Conservation (phyloP, 2,329 filamentous ascomycete species). For the Sporothrix euskadiensis region DNA sequence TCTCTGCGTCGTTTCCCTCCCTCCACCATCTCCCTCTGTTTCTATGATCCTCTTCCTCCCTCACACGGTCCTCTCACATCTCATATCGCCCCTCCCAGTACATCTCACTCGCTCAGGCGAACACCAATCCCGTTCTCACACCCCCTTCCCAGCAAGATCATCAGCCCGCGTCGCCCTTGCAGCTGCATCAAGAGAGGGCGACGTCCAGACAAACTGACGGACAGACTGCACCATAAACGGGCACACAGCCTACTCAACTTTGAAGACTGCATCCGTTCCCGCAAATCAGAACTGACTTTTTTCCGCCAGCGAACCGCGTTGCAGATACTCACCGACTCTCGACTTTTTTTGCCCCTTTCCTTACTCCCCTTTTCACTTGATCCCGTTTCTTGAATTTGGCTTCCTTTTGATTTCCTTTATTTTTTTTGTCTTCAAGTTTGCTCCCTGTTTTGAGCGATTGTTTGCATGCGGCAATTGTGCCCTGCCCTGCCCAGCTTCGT, state of each 20-base stretch:
- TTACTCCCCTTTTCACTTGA: neutral
- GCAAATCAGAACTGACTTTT: constrained; percentile 23
- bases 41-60: neutral
- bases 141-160: constrained; percentile 26
- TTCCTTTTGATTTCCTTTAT: neutral
- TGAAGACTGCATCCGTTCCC: neutral
- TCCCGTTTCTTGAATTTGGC: neutral
- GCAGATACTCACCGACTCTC: constrained; percentile 26
- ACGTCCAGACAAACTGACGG: constrained; percentile 14
- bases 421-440: neutral
- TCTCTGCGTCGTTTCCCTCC: constrained; percentile 28
- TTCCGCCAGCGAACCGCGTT: constrained; percentile 20
- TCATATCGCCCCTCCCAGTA: constrained; percentile 14
- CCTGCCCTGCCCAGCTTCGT: neutral
- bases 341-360: constrained; percentile 4
- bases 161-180: constrained; percentile 31
- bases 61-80: constrained; percentile 15
- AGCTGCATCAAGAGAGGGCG: constrained; percentile 22
- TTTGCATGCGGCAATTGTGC: neutral
- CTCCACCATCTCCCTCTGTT: constrained; percentile 15
- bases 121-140: constrained; percentile 30
- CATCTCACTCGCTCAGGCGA: constrained; percentile 12
- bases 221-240: neutral
- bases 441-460: neutral
- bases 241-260: constrained; percentile 4